phyloP scores from a whole-genome alignment of 768 basidiomycete species.

The Lactarius deliciosus region DNA sequence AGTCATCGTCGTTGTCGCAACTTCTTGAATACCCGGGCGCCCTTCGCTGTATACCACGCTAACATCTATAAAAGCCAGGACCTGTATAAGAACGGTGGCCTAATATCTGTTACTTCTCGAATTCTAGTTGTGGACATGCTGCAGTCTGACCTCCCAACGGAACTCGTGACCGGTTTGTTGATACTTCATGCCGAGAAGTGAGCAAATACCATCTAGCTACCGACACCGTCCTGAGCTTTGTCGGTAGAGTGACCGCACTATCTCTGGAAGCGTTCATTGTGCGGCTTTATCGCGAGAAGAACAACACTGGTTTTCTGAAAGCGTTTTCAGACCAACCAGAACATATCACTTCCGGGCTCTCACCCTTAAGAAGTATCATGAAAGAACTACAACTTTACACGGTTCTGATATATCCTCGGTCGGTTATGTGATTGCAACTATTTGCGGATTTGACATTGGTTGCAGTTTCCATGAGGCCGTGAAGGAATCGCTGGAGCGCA shows the following conservation, averaged over 20 bases:
- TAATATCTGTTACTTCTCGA: constrained; percentile 89
- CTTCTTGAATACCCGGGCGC: background rate
- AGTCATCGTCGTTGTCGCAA: background rate
- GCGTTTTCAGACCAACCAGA: constrained; percentile 98
- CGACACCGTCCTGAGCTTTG: background rate
- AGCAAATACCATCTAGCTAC: constrained; percentile 27
- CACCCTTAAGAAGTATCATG: constrained; percentile 89
- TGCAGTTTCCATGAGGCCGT: constrained; percentile 87
- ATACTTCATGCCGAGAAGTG: constrained; percentile 91
- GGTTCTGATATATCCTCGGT: constrained; percentile 95
- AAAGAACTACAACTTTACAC: constrained; percentile 86
- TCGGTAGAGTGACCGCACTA: constrained; percentile 71
- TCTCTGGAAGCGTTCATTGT: constrained; percentile 92
- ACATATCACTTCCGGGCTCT: constrained; percentile 87
- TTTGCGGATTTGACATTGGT: constrained; percentile 21
- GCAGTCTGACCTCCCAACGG: constrained; percentile 77
- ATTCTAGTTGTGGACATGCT: constrained; percentile 96
- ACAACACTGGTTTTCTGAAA: constrained; percentile 88
- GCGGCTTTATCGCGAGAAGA: constrained; percentile 86
- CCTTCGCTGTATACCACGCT: background rate
- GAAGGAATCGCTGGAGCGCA: constrained; percentile 75
- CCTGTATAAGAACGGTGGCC: constrained; percentile 83
- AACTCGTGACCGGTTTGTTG: constrained; percentile 85
- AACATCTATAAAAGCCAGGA: constrained; percentile 51
- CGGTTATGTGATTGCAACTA: constrained; percentile 18